Evolutionary conservation across 1,284 basidiomycete species (phyloP), one percentile per base, ranked within the genome.

Genomic region (Phylloporus sp.): DNA sequence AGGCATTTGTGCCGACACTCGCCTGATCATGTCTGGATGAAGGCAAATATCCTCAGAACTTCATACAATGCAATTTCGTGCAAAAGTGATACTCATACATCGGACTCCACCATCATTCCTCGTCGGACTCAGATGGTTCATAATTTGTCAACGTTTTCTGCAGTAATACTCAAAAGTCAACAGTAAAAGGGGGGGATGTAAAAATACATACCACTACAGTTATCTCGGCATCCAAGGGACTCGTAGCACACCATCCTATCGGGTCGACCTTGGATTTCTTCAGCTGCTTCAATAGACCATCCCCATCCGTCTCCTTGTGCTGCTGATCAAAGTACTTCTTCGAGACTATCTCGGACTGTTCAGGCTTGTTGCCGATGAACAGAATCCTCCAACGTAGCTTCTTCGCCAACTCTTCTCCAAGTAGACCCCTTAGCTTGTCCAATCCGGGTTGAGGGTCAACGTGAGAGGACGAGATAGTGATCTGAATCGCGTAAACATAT

Each of bases 241-340:
- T 56, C 32, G 55, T 56, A 56, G 23, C 56, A 57, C 56, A 57
- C 56, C 56, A 57, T 8, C 56, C 56, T 39, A 57, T 57, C 15
- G 35, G 56, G 29, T 57, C 56, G n/a, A 37, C 20, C 32, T 37
- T 39, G 35, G 56, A 37, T 57, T 37, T 57, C 56, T n/a, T 57
- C 35, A 57, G n/a, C n/a, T n/a, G 32, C 56, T 15, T 57, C 32
- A 19, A n/a, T 27, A 15, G n/a, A n/a, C 32, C 35, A 57, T 37
- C 56, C 6, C 23, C 35, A 4, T 57, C 52, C 27, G n/a, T 23
- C 10, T 39, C 56, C 56, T 15, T 57, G n/a, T 57, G 56, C 35
- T 39, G 35, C 56, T 17, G 2, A 23, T 57, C 56, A 37, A 57
- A 57, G 23, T 57, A 37, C 20, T 57, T 17, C 56, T 25, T 57